Conservation (phyloP, 257 asterid species). For the Catharanthus roseus region DNA sequence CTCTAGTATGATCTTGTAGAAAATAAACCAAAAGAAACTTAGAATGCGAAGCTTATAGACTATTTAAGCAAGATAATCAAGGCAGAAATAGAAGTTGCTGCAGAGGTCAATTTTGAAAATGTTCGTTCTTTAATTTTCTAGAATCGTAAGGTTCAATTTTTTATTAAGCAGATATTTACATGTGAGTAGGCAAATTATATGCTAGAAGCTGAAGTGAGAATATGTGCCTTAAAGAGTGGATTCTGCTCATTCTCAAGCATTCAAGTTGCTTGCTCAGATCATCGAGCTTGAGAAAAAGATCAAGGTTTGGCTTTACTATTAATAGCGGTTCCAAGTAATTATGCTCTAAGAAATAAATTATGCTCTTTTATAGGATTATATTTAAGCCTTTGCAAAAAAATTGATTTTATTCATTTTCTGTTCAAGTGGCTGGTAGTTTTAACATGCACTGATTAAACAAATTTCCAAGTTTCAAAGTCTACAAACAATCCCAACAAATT, state of each 20-base stretch:
- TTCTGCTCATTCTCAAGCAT: slow-evolving; percentile 86
- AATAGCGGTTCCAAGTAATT: background rate
- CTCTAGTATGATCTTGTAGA: slow-evolving; percentile 37
- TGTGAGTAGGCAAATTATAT: slow-evolving; percentile 76
- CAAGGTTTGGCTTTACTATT: slow-evolving; percentile 49
- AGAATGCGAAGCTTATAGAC: slow-evolving; percentile 87
- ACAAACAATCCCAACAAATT: too few relatives aligned
- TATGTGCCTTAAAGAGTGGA: slow-evolving; percentile 92
- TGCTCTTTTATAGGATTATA: too few relatives aligned
- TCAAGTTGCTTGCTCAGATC: slow-evolving; percentile 90
- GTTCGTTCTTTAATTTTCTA: too few relatives aligned
- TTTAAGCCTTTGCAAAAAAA: too few relatives aligned
- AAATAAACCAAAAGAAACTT: slow-evolving; percentile 88
- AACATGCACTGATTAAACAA: too few relatives aligned
- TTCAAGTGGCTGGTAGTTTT: too few relatives aligned
- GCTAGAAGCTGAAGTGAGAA: slow-evolving; percentile 95
- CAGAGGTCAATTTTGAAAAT: slow-evolving; percentile 86
- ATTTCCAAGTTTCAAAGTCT: too few relatives aligned
- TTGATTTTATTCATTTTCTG: too few relatives aligned
- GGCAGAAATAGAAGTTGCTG: slow-evolving; percentile 68
- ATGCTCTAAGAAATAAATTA: too few relatives aligned
- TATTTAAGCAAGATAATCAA: slow-evolving; percentile 68
- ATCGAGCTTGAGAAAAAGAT: slow-evolving; percentile 69
- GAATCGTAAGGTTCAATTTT: background rate
- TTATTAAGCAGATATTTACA: background rate